Percentiles rank a stretch among this genome's conserved stretches.
Conservation (phyloP, 2,329 filamentous ascomycete species). For the Apiospora kogelbergensis region DNA sequence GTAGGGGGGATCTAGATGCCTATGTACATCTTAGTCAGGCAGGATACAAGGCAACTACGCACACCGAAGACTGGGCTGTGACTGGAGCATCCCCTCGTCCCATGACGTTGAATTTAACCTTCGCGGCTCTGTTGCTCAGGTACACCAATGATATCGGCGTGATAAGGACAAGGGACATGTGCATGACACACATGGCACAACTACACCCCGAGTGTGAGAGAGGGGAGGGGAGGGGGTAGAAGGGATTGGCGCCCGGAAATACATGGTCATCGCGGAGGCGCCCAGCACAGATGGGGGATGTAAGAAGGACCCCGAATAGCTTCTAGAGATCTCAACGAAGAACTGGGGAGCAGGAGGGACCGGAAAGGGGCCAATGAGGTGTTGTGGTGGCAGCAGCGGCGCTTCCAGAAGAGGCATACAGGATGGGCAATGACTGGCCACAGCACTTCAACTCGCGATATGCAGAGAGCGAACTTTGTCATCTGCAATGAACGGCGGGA, state of each 20-base stretch:
- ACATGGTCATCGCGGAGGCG: background rate
- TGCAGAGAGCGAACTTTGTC: background rate
- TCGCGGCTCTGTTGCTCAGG: conserved; percentile 9
- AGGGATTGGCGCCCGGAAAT: background rate
- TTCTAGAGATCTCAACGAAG: conserved; percentile 1
- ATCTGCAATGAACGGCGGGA: conserved; percentile 3
- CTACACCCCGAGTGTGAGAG: background rate
- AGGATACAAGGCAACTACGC: background rate
- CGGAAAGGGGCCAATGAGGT: background rate
- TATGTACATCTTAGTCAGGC: background rate
- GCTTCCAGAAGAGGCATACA: conserved; percentile 5
- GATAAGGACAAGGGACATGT: conserved; percentile 10
- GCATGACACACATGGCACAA: conserved; percentile 7
- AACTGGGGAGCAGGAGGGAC: background rate
- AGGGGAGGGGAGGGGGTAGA: background rate
- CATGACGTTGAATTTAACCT: conserved; percentile 7
- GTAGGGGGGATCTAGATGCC: background rate
- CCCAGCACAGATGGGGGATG: background rate
- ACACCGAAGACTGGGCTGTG: background rate
- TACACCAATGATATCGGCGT: conserved; percentile 12
- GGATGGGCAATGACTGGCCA: background rate
- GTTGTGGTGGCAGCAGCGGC: background rate
- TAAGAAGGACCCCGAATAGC: conserved; percentile 6
- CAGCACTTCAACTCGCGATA: background rate
- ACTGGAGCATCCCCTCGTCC: background rate